Evolutionary conservation across 345 rosid genomes (phyloP).

Genomic region (Hypericum androsaemum): DNA sequence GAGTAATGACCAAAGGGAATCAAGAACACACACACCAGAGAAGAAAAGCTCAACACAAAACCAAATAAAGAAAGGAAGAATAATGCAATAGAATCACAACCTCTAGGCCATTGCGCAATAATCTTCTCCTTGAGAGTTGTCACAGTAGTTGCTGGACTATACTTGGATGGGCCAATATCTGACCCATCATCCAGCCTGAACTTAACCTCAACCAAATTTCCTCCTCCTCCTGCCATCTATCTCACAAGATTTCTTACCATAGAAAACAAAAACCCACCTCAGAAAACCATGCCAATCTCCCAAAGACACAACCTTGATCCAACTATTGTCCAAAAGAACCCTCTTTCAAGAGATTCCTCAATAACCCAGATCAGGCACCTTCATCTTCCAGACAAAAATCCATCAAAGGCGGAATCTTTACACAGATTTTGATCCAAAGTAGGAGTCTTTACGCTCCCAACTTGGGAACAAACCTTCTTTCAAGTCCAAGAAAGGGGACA

Average conservation of each 20-base stretch:
- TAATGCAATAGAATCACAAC: slow-evolving; percentile 12
- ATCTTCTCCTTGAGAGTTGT: slow-evolving; percentile 33
- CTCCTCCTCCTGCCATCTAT: slow-evolving; percentile 21
- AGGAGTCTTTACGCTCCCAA: neutral
- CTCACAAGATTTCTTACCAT: neutral
- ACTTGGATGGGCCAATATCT: slow-evolving; percentile 31
- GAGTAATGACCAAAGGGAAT: slow-evolving; percentile 2
- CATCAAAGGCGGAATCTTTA: slow-evolving; percentile 8
- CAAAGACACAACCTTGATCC: slow-evolving; percentile 1
- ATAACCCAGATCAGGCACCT: slow-evolving; percentile 19
- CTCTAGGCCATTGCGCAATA: slow-evolving; percentile 41
- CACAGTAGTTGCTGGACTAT: slow-evolving; percentile 23
- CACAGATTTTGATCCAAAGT: slow-evolving; percentile 2
- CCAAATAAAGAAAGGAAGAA: neutral
- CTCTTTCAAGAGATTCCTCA: slow-evolving; percentile 9
- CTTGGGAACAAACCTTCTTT: slow-evolving; percentile 1
- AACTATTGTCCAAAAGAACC: slow-evolving; percentile 3
- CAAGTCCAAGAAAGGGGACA: slow-evolving; percentile 9
- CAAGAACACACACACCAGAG: neutral
- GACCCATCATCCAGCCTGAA: slow-evolving; percentile 36
- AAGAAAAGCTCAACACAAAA: neutral
- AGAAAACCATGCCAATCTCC: slow-evolving; percentile 16
- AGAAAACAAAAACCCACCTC: slow-evolving; percentile 12
- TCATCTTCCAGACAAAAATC: neutral
- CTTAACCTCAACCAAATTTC: slow-evolving; percentile 27